A percentile compares a stretch with the other conserved stretches of the same genome.
phyloP scores from a whole-genome alignment of 257 asterid species.

The Coffea canephora region DNA sequence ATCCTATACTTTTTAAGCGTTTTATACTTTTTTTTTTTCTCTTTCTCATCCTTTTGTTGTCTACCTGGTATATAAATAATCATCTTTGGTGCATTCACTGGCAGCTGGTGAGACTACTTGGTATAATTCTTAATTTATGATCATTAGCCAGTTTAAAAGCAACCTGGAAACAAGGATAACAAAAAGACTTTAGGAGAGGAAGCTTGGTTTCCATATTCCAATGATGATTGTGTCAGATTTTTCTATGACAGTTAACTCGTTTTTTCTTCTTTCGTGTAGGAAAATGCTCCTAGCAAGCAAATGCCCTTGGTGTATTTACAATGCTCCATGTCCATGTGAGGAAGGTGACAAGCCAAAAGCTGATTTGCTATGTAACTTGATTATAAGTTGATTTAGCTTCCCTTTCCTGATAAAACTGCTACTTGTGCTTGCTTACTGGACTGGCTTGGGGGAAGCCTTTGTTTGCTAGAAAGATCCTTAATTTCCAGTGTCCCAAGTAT shows the following conservation, averaged over 20 bases:
- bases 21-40: no score
- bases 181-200: background rate
- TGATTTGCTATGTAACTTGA: background rate
- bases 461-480: background rate
- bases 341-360: background rate
- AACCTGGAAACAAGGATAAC: background rate
- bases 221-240: background rate
- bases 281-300: slow-evolving; percentile 15
- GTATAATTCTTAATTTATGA: background rate
- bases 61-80: background rate
- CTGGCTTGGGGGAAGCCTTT: background rate
- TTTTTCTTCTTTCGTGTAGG: slow-evolving; percentile 7
- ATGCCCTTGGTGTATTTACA: no score
- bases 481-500: background rate
- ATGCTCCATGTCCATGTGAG: background rate
- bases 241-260: background rate
- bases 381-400: background rate
- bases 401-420: no score
- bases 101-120: background rate
- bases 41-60: background rate
- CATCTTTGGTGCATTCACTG: background rate
- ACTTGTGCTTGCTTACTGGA: no score
- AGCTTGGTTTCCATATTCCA: background rate
- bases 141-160: background rate
- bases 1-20: no score